Evolutionary conservation across 106 monocot species (phyloP).

Genomic region (Dactylorhiza incarnata): DNA sequence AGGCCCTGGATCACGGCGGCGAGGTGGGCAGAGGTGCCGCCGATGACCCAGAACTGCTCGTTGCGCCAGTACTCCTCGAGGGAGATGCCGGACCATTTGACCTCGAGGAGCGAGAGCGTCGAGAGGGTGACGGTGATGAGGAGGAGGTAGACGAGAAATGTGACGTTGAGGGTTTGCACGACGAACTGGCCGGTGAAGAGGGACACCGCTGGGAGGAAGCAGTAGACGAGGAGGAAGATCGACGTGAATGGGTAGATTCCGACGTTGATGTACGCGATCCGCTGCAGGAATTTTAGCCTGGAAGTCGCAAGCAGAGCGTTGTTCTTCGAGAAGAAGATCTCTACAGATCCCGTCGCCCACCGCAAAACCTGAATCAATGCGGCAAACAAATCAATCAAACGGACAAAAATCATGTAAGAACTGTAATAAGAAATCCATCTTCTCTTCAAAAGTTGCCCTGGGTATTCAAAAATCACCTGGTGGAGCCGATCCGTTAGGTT

Average conservation of each 20-base stretch:
- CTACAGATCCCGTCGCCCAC: slow-evolving; percentile 89
- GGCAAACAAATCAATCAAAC: too few relatives aligned
- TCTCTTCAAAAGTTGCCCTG: too few relatives aligned
- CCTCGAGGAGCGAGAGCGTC: slow-evolving; percentile 30
- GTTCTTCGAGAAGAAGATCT: slow-evolving; percentile 86
- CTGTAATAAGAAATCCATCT: too few relatives aligned
- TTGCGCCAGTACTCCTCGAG: slow-evolving; percentile 15
- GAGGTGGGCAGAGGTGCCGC: slow-evolving; percentile 11
- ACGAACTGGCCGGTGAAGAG: slow-evolving; percentile 86
- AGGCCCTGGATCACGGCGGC: slow-evolving; percentile 15
- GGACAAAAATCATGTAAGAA: too few relatives aligned
- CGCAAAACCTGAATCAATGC: slow-evolving; percentile 30
- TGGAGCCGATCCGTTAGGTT: slow-evolving; percentile 83
- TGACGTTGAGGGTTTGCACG: slow-evolving; percentile 49
- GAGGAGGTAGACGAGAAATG: slow-evolving; percentile 79
- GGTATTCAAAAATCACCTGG: slow-evolving; percentile 27
- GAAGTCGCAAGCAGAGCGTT: slow-evolving; percentile 58
- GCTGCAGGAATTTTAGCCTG: slow-evolving; percentile 72
- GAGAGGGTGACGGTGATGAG: slow-evolving; percentile 64
- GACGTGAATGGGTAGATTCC: slow-evolving; percentile 95
- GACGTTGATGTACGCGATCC: slow-evolving; percentile 80
- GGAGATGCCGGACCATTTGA: slow-evolving; percentile 8
- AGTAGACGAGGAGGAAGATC: slow-evolving; percentile 65
- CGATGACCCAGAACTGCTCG: slow-evolving; percentile 16
- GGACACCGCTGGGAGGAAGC: slow-evolving; percentile 80